phyloP scores from a whole-genome alignment of 495 filamentous ascomycete species.

The Massariosphaeria phaeospora region DNA sequence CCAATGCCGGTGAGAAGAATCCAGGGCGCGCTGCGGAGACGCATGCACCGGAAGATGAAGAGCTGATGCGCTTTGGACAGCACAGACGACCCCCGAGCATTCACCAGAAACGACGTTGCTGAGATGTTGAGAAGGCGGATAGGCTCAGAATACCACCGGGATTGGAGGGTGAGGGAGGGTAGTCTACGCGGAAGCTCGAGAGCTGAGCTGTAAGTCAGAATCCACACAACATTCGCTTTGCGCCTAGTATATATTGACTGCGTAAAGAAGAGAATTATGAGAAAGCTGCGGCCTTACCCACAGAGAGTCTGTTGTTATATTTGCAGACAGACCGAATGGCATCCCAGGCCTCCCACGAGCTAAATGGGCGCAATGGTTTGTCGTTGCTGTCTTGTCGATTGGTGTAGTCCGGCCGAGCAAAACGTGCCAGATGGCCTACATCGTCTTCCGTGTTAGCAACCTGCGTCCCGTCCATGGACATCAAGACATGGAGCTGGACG shows the following conservation, averaged over 20 bases:
- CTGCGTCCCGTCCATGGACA: conserved; percentile 66
- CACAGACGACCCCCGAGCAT: conserved; percentile 74
- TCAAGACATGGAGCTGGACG: conserved; percentile 71
- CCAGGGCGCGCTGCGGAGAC: conserved; percentile 72
- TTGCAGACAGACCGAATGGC: conserved; percentile 78
- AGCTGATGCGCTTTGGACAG: conserved; percentile 76
- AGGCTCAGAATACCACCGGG: conserved; percentile 92
- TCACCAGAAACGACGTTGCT: conserved; percentile 64
- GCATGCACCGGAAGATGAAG: conserved; percentile 77
- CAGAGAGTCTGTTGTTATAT: conserved; percentile 72
- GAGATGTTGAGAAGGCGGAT: conserved; percentile 72
- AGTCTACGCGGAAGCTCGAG: conserved; percentile 73
- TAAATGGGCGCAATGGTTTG: conserved; percentile 56
- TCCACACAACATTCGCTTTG: conserved; percentile 22
- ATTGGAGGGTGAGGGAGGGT: conserved; percentile 67
- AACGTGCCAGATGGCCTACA: conserved; percentile 54
- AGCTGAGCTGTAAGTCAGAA: conserved; percentile 45
- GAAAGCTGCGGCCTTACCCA: conserved; percentile 60
- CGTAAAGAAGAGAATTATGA: conserved; percentile 9
- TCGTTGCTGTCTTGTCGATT: conserved; percentile 41
- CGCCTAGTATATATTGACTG: neutral
- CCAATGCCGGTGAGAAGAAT: conserved; percentile 75
- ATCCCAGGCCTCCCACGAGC: conserved; percentile 92
- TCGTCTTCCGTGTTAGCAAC: conserved; percentile 49
- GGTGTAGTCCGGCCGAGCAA: conserved; percentile 53